Conservation (phyloP, 495 filamentous ascomycete genomes). For the Podospora anserina region DNA sequence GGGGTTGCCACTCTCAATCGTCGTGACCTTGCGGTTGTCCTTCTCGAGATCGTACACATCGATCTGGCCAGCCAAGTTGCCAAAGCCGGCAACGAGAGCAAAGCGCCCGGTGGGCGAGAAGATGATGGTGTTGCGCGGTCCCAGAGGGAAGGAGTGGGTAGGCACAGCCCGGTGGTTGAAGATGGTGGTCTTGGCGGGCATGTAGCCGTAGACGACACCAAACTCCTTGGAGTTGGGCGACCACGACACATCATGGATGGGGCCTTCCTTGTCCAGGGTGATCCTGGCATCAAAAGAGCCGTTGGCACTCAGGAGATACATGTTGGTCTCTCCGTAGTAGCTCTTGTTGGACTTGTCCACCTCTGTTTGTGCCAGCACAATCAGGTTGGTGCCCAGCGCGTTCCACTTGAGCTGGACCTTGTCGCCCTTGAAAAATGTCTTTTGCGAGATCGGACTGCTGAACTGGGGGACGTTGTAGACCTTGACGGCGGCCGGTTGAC, state of each 20-base stretch:
- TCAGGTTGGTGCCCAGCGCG: constrained; percentile 77
- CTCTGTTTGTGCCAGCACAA: constrained; percentile 96
- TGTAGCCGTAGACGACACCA: constrained; percentile 94
- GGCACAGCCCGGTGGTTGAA: constrained; percentile 84
- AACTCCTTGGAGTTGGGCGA: constrained; percentile 95
- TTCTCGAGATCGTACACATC: constrained; percentile 95
- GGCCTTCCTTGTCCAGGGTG: constrained; percentile 92
- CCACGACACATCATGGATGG: constrained; percentile 98
- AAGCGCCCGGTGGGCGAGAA: constrained; percentile 95
- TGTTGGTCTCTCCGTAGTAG: constrained; percentile 97
- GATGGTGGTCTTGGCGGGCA: constrained; percentile 95
- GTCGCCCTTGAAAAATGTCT: constrained; percentile 98
- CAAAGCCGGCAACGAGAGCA: constrained; percentile 91
- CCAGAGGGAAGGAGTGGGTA: constrained; percentile 76
- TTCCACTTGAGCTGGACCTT: constrained; percentile 99
- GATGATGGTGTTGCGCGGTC: constrained; percentile 86
- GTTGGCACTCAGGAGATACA: constrained; percentile 90
- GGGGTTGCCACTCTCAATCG: constrained; percentile 92
- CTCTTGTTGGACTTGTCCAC: constrained; percentile 97
- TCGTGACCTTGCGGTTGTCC: constrained; percentile 83
- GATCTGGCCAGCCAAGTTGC: constrained; percentile 95
- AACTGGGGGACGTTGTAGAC: constrained; percentile 91
- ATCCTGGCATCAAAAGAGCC: constrained; percentile 90
- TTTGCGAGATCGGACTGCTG: constrained; percentile 76
- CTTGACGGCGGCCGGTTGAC: constrained; percentile 87